Evolutionary conservation across 2,329 filamentous ascomycete genomes (phyloP), one percentile per base, ranked within the genome.

Genomic region (Aspergillus ruber): DNA sequence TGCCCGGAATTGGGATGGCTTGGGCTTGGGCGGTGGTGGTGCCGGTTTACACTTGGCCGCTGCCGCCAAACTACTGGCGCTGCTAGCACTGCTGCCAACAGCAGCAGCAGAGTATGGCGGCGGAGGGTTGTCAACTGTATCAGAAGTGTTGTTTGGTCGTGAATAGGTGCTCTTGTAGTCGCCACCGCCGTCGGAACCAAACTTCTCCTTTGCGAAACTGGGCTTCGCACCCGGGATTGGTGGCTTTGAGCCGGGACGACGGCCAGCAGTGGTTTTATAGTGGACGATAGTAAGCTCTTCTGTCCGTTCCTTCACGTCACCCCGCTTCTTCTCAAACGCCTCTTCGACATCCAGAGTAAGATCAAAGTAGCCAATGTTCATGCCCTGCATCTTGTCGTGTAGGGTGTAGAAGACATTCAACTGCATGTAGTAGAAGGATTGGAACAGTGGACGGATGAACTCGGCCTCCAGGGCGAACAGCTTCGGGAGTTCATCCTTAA

Each of bases 401-500:
- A 98, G 78, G 1, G 93, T 98, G 72, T 98, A 98, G 70, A 97
- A 98, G 56, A 98, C 88, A 70, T 98, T 98, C 56, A 98, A 81
- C 71, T 98, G 93, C 93, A 98, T 98, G 76, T 97, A 98, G 74
- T 98, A 98, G 74, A 98, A 98, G 8, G 88, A 95, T 68, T 97
- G 93, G 78, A 98, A 98, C 6, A 98, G 81, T 2, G 93, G 93
- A 57, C 88, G 85, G 68, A 98, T 98, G 68, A 98, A 97, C 68
- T 97, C 86, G 54, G 85, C 82, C 69, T 98, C 93, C 15, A 98
- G 81, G 6, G 75, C 69, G 70, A 98, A 98, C 9, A 98, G 80
- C 69, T 90, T 89, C 23, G 93, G 93, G 53, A 98, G 76, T 72
- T 98, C 93, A 15, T 94, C 88, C 74, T 98, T 98, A 52, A 98